Evolutionary conservation across 768 basidiomycete genomes (phyloP), one percentile per base, ranked within the genome.

Genomic region (Ramaria rubella): DNA sequence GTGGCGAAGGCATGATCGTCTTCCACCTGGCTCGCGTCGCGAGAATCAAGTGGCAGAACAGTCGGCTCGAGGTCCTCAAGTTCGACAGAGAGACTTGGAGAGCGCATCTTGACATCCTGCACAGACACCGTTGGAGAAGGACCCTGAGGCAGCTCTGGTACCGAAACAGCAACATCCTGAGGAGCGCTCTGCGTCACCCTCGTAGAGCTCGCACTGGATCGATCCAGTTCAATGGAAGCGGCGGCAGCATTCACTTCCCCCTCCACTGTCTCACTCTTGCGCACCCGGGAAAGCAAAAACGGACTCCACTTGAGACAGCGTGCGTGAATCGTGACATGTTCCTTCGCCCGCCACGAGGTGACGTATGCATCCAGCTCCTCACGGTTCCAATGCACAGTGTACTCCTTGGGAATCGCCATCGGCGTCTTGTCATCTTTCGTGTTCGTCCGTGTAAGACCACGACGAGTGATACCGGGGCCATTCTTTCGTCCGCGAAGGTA

Each of bases 291-390:
- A 43, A 92, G 70, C 36, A 96, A 72, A 70, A 95, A 98, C 26
- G 95, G 95, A 60, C 86, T 94, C 90, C 95, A 99, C 65, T 91
- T 93, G 59, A 98, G 77, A 50, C 30, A 43, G 36, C 49, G 43
- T n/a, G 57, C 34, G 5, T 60, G 34, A 27, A 91, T 73, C 61
- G 70, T 79, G 58, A 93, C 65, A 63, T 92, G 88, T 4, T 87
- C 88, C 70, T 94, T 96, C 42, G 71, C 68, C 59, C 87, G 84
- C 83, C 90, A 89, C 53, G 76, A 77, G 40, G 71, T 72, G 55
- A 96, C 59, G 67, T 86, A 88, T 55, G 74, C 75, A 19, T 77
- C 72, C 49, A 95, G 86, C 61, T 76, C 77, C 12, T 77, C 79
- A 7, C 72, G 78, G 60, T 94, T 83, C 80, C 87, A 94, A 30